phyloP scores from a whole-genome alignment of 2,329 filamentous ascomycete species.

The Diplodia scrobiculata region DNA sequence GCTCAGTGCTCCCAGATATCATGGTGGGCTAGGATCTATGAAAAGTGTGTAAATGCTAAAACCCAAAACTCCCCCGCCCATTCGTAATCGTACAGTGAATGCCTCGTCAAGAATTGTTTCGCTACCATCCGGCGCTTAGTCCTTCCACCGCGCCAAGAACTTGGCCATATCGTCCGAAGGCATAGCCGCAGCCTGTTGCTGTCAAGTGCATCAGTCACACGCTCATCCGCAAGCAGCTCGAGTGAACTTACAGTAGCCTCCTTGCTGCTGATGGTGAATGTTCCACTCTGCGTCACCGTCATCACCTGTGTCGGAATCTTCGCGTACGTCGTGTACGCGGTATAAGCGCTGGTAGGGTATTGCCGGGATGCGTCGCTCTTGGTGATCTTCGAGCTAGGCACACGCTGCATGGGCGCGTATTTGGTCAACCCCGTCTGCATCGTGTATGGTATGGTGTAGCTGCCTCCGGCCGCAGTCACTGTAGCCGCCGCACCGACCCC shows the following conservation, averaged over 20 bases:
- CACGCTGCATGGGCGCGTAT: conserved; percentile 63
- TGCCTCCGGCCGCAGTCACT: conserved; percentile 37
- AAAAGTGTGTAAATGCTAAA: not conserved
- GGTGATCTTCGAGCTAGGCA: conserved; percentile 62
- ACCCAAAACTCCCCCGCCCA: conserved; percentile 12
- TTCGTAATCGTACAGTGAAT: conserved; percentile 11
- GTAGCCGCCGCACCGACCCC: conserved; percentile 33
- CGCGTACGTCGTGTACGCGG: conserved; percentile 48
- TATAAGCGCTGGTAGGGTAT: conserved; percentile 60
- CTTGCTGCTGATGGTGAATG: conserved; percentile 54
- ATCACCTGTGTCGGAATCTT: conserved; percentile 48
- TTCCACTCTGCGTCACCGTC: conserved; percentile 57
- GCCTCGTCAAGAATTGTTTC: not conserved
- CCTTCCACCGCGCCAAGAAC: conserved; percentile 62
- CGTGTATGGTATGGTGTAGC: conserved; percentile 54
- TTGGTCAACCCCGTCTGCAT: conserved; percentile 60
- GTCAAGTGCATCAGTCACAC: not conserved
- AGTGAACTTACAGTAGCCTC: conserved; percentile 58
- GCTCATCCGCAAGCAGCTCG: not conserved
- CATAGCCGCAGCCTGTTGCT: conserved; percentile 51
- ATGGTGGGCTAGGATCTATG: not conserved
- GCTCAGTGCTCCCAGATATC: not conserved
- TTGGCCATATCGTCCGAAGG: conserved; percentile 59
- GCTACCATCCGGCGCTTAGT: conserved; percentile 43
- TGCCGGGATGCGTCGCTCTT: conserved; percentile 53